Percentiles rank a stretch among this genome's conserved stretches.
Evolutionary conservation across 306 rosid species (phyloP).

Genomic region (Vachellia pachyceras): DNA sequence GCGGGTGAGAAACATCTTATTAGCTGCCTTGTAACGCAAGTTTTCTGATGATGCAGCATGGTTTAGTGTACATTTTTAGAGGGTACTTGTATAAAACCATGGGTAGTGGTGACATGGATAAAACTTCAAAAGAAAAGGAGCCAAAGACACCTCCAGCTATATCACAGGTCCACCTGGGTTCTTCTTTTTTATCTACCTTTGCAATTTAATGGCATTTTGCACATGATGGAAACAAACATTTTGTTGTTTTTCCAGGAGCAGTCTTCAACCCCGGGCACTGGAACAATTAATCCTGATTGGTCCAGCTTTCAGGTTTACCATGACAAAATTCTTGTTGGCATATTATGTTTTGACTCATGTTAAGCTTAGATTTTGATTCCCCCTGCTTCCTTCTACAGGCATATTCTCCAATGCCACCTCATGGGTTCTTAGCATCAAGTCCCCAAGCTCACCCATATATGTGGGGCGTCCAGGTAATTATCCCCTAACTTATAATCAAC

Average conservation of each 20-base stretch:
- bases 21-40: conserved; percentile 43
- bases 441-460: conserved; percentile 97
- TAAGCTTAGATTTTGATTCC: conserved; percentile 43
- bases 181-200: conserved; percentile 20
- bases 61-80: conserved; percentile 47
- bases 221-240: conserved; percentile 13
- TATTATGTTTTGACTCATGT: conserved; percentile 35
- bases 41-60: conserved; percentile 59
- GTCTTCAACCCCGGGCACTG: conserved; percentile 64
- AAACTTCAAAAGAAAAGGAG: conserved; percentile 79
- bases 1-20: conserved; percentile 21
- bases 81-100: conserved; percentile 49
- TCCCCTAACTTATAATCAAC: not conserved
- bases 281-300: conserved; percentile 92
- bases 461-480: conserved; percentile 98
- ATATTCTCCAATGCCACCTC: conserved; percentile 94
- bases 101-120: conserved; percentile 89
- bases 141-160: conserved; percentile 70
- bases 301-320: conserved; percentile 84
- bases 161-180: conserved; percentile 67
- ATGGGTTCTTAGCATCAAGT: conserved; percentile 88
- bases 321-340: conserved; percentile 33
- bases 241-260: conserved; percentile 70
- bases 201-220: conserved; percentile 17
- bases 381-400: conserved; percentile 59